Conservation (phyloP, 441 rosid genomes). For the Metrosideros polymorpha region DNA sequence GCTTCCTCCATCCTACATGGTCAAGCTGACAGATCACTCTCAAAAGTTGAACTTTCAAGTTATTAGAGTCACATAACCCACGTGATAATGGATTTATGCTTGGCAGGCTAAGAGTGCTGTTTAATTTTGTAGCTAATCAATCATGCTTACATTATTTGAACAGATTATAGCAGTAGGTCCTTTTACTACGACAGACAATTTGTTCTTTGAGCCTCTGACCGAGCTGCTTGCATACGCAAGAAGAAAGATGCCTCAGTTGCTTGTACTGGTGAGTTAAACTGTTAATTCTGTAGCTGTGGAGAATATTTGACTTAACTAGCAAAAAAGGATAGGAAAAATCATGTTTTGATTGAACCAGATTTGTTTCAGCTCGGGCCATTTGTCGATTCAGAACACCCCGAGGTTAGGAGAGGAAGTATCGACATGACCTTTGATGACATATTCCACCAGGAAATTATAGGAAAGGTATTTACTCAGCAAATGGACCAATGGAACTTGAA, state of each 20-base stretch:
- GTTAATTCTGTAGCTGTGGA: not conserved
- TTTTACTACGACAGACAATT: constrained; percentile 78
- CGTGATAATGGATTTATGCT: not conserved
- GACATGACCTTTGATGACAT: constrained; percentile 56
- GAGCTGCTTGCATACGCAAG: constrained; percentile 51
- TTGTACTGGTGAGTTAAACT: constrained; percentile 46
- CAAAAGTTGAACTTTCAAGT: not conserved
- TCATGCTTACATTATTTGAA: not conserved
- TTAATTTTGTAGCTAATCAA: not conserved
- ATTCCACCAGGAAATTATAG: constrained; percentile 50
- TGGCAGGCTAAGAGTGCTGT: not conserved
- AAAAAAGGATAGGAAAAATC: not conserved
- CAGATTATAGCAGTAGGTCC: constrained; percentile 76
- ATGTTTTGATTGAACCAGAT: not conserved
- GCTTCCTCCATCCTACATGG: not conserved
- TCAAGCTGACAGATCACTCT: not conserved
- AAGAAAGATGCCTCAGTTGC: constrained; percentile 72
- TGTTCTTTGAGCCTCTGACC: constrained; percentile 77
- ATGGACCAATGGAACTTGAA: not conserved
- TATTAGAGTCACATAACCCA: not conserved
- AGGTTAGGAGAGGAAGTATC: constrained; percentile 55
- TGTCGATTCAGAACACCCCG: constrained; percentile 81
- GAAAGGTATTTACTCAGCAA: constrained; percentile 34
- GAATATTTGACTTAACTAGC: not conserved
- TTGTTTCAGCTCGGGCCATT: constrained; percentile 82